Conservation (phyloP, 2,329 filamentous ascomycete genomes). For the Penicillium hesseltinei region DNA sequence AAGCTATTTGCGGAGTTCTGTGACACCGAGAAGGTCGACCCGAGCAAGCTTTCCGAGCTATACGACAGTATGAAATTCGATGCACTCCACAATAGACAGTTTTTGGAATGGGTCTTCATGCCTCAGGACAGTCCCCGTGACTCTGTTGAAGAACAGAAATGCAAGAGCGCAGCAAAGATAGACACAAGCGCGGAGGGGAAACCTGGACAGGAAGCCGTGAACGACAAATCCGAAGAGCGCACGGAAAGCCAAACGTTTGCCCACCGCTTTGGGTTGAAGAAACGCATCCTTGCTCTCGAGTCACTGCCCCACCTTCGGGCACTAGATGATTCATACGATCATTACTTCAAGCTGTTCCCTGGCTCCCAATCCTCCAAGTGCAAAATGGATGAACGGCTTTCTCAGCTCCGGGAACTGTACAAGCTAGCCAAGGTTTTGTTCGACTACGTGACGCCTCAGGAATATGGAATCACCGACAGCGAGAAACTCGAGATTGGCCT, state of each 20-base stretch:
- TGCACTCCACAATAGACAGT: conserved; percentile 91
- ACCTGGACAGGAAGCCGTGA: conserved; percentile 18
- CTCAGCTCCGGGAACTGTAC: conserved; percentile 89
- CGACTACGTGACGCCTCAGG: conserved; percentile 96
- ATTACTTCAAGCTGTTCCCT: conserved; percentile 87
- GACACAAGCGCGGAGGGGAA: conserved; percentile 24
- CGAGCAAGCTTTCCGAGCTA: conserved; percentile 95
- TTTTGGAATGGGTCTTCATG: conserved; percentile 96
- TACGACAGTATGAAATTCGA: conserved; percentile 99
- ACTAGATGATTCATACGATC: conserved; percentile 58
- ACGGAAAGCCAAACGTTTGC: conserved; percentile 35
- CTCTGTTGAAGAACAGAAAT: conserved; percentile 54
- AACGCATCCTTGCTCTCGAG: conserved; percentile 50
- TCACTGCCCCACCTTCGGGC: conserved; percentile 44
- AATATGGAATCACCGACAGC: conserved; percentile 92
- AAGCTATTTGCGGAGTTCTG: conserved; percentile 97
- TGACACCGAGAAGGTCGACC: conserved; percentile 95
- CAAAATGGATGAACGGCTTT: conserved; percentile 79
- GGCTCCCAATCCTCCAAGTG: conserved; percentile 71
- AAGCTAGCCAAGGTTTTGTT: conserved; percentile 92
- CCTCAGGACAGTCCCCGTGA: conserved; percentile 76
- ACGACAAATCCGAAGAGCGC: conserved; percentile 32
- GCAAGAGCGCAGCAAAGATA: conserved; percentile 20
- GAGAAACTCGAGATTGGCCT: conserved; percentile 99
- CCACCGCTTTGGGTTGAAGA: conserved; percentile 50